Conservation (phyloP, 2,329 filamentous ascomycete species). For the Lithohypha guttulata region DNA sequence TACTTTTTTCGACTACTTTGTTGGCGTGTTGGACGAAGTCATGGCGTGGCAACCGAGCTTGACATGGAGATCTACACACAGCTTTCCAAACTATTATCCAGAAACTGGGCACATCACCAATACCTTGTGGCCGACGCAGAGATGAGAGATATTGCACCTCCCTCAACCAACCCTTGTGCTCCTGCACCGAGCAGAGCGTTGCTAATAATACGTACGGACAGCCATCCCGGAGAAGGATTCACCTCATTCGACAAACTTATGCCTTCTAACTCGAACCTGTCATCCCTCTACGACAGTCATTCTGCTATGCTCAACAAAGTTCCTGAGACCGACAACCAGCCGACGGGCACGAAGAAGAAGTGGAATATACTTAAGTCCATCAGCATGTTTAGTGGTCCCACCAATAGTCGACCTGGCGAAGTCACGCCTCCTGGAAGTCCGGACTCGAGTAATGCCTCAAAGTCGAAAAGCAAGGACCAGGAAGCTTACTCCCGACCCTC, state of each 20-base stretch:
- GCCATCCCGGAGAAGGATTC: conserved; percentile 44
- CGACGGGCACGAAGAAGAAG: conserved; percentile 30
- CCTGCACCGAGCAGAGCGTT: conserved; percentile 78
- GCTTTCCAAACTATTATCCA: conserved; percentile 57
- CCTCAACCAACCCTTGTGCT: conserved; percentile 70
- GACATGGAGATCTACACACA: conserved; percentile 62
- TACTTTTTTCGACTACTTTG: conserved; percentile 87
- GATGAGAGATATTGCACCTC: conserved; percentile 42
- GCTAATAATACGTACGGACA: conserved; percentile 78
- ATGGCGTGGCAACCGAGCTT: conserved; percentile 52
- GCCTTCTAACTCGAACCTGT: conserved; percentile 27
- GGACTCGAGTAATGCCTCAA: conserved; percentile 14
- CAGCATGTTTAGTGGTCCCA: conserved; percentile 33
- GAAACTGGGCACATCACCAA: conserved; percentile 68
- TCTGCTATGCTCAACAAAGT: conserved; percentile 27
- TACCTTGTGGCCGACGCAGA: conserved; percentile 61
- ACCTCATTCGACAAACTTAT: conserved; percentile 55
- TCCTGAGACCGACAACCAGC: conserved; percentile 19
- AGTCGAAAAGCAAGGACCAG: conserved; percentile 6
- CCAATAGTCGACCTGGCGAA: conserved; percentile 35
- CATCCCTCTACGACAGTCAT: conserved; percentile 27
- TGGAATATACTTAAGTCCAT: conserved; percentile 44
- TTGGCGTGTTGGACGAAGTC: conserved; percentile 74
- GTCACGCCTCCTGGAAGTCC: conserved; percentile 29
- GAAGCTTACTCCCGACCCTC: conserved; percentile 24